Conservation (phyloP, 257 asterid genomes). For the Jacaranda mimosifolia region DNA sequence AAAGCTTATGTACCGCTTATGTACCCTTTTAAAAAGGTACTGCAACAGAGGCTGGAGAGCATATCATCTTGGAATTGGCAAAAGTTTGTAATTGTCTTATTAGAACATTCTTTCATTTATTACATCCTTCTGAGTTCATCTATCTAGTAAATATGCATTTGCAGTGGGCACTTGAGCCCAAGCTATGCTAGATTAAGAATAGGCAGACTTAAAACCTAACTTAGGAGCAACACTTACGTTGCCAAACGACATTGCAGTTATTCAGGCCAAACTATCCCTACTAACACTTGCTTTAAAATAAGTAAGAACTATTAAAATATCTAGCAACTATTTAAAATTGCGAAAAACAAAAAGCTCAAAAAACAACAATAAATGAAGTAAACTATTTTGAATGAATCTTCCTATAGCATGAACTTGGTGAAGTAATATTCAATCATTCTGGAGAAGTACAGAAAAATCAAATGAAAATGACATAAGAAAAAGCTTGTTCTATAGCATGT, state of each 20-base stretch:
- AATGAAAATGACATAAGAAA: neutral
- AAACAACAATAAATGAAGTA: neutral
- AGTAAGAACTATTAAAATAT: neutral
- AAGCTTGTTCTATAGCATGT: conserved; percentile 20
- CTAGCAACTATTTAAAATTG: neutral
- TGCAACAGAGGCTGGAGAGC: neutral
- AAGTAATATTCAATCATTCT: neutral
- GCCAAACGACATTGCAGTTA: neutral
- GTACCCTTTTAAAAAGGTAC: neutral
- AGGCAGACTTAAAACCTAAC: neutral
- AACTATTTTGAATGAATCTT: neutral
- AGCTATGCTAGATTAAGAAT: neutral
- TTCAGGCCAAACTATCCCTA: conserved; percentile 1
- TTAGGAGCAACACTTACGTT: neutral
- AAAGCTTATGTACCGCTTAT: no score
- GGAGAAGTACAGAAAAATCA: conserved; percentile 18
- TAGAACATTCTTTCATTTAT: neutral
- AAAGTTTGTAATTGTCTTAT: neutral
- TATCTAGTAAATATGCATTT: neutral
- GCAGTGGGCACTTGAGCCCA: neutral
- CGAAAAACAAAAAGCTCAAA: neutral
- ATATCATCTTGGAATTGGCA: neutral
- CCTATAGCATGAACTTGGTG: no score
- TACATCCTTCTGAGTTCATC: neutral
- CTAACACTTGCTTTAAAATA: conserved; percentile 8